phyloP scores from a whole-genome alignment of 306 rosid genomes.

The Styphnolobium japonicum region DNA sequence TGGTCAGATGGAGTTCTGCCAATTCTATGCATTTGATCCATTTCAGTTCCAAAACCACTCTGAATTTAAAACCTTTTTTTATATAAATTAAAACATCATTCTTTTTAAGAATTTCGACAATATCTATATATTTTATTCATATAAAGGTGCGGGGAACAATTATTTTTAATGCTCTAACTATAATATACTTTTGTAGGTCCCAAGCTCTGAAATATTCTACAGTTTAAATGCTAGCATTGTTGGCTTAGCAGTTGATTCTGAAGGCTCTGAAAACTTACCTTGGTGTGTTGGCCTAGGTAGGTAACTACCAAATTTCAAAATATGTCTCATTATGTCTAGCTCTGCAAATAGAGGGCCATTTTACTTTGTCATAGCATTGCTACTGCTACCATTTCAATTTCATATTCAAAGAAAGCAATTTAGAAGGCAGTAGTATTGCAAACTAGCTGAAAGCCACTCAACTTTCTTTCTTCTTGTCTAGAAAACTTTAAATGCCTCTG shows the following conservation, averaged over 20 bases:
- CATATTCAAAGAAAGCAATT: constrained; percentile 4
- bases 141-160: neutral
- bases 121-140: neutral
- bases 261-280: constrained; percentile 52
- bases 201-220: constrained; percentile 61
- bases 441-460: neutral
- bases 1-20: too few species aligned
- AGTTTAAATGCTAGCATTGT: constrained; percentile 81
- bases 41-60: neutral
- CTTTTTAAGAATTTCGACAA: neutral
- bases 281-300: constrained; percentile 92
- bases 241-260: constrained; percentile 79
- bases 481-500: neutral
- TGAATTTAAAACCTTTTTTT: neutral
- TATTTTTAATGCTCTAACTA: neutral
- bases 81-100: neutral
- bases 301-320: constrained; percentile 32
- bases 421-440: neutral
- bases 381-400: too few species aligned
- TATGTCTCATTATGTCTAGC: neutral
- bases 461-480: neutral
- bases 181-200: constrained; percentile 66
- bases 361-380: neutral
- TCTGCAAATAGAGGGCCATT: neutral
- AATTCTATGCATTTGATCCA: constrained; percentile 11